A percentile compares a stretch with the other conserved stretches of the same genome.
These are phyloP conservation scores for Tagetes patula DNA, from an alignment of 129 eudicot species.

Conservation along the genomic window DNA sequence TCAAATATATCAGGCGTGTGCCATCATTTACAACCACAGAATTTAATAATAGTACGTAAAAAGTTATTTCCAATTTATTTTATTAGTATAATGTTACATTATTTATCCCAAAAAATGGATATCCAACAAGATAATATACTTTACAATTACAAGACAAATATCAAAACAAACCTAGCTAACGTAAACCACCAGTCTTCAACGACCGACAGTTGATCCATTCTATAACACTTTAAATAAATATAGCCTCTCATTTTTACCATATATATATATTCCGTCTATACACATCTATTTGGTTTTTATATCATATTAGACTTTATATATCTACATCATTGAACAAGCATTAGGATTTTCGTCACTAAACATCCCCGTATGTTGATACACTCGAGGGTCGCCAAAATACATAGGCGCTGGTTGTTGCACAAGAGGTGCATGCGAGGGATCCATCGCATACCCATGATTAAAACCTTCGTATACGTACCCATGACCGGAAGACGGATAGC, in stretches of 20 bases:
- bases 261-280: conserved; percentile 9
- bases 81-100: conserved; percentile 25
- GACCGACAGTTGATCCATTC: conserved; percentile 8
- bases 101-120: conserved; percentile 28
- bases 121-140: not conserved
- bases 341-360: conserved; percentile 83
- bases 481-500: conserved; percentile 33
- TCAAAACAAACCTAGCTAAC: conserved; percentile 25
- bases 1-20: conserved; percentile 2
- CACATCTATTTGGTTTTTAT: not conserved
- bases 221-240: conserved; percentile 7
- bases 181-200: conserved; percentile 10
- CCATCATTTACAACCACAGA: conserved; percentile 19
- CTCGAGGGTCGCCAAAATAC: conserved; percentile 26
- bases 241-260: conserved; percentile 10
- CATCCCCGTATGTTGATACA: conserved; percentile 41
- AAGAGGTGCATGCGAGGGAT: conserved; percentile 27
- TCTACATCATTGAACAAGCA: conserved; percentile 68
- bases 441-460: conserved; percentile 34
- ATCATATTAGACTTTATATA: not conserved
- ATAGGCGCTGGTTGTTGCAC: conserved; percentile 37
- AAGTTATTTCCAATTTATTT: not conserved
- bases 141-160: conserved; percentile 23
- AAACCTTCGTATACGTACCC: conserved; percentile 42
- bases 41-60: not conserved